phyloP scores from a whole-genome alignment of 179 eudicot genomes.

The Gypsophila paniculata region DNA sequence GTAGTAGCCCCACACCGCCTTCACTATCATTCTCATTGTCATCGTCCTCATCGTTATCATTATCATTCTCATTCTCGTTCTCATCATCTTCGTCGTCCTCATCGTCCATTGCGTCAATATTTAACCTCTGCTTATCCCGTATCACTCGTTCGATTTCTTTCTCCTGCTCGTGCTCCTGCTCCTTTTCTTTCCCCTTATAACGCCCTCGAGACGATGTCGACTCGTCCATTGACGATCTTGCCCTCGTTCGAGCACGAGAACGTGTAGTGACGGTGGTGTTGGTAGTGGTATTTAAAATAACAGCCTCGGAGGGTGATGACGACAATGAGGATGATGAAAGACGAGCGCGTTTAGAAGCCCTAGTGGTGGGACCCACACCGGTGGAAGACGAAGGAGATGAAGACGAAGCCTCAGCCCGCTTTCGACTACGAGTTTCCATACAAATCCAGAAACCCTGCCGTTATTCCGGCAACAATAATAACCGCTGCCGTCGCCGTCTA shows the following conservation, averaged over 20 bases:
- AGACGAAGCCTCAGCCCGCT: slow-evolving; percentile 94
- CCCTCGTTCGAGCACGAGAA: slow-evolving; percentile 22
- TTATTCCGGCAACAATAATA: background rate
- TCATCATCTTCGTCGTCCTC: slow-evolving; percentile 26
- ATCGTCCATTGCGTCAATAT: slow-evolving; percentile 34
- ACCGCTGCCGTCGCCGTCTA: slow-evolving; percentile 1
- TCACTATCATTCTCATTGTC: slow-evolving; percentile 49
- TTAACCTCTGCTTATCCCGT: slow-evolving; percentile 29
- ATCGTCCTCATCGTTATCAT: slow-evolving; percentile 43
- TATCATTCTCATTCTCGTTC: slow-evolving; percentile 28
- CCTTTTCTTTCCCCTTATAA: slow-evolving; percentile 87
- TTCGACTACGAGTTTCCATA: slow-evolving; percentile 99
- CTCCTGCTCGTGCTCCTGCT: slow-evolving; percentile 72
- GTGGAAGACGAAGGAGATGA: slow-evolving; percentile 70
- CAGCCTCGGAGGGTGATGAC: background rate
- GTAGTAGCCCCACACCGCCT: slow-evolving; percentile 69
- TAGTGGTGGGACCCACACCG: slow-evolving; percentile 66
- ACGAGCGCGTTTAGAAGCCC: slow-evolving; percentile 70
- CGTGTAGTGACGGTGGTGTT: slow-evolving; percentile 22
- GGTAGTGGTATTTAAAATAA: background rate
- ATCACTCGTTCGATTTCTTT: slow-evolving; percentile 40
- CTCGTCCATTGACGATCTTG: slow-evolving; percentile 50
- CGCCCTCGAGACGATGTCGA: slow-evolving; percentile 38
- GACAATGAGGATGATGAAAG: slow-evolving; percentile 24
- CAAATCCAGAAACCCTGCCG: slow-evolving; percentile 56